Percentiles rank a stretch among this genome's conserved stretches.
Evolutionary conservation across 208 protist genomes (phyloP).

Genomic region (Acanthamoeba healyi): DNA sequence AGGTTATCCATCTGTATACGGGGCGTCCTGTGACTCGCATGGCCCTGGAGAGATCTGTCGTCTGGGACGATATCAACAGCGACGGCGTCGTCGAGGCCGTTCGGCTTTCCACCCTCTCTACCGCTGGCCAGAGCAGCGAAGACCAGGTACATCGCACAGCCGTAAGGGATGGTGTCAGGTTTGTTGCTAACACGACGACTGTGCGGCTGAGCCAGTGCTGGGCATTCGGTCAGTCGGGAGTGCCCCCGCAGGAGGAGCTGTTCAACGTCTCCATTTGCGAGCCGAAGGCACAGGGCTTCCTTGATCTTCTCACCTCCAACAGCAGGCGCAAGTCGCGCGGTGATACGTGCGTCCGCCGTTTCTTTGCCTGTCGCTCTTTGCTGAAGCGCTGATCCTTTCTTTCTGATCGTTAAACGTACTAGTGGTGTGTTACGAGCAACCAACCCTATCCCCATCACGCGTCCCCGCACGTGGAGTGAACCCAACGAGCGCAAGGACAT

Average conservation of each 20-base stretch:
- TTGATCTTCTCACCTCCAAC: neutral
- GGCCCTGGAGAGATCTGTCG: neutral
- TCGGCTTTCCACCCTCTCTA: neutral
- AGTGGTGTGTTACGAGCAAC: neutral
- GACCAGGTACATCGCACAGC: neutral
- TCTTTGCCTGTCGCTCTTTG: neutral
- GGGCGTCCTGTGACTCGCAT: slow-evolving; percentile 24
- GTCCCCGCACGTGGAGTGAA: neutral
- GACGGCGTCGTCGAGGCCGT: slow-evolving; percentile 54
- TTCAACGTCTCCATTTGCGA: slow-evolving; percentile 80
- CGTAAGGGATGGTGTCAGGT: too few relatives aligned
- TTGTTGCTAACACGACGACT: neutral
- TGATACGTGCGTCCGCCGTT: neutral
- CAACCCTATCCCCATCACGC: neutral
- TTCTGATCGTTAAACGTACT: too few relatives aligned
- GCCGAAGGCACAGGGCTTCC: neutral
- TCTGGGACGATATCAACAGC: slow-evolving; percentile 67
- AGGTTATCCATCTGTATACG: slow-evolving; percentile 36
- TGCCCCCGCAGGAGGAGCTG: slow-evolving; percentile 77
- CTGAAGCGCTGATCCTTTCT: too few relatives aligned
- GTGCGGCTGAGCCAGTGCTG: slow-evolving; percentile 45
- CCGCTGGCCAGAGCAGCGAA: neutral
- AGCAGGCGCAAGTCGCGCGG: slow-evolving; percentile 10
- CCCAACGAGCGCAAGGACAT: slow-evolving; percentile 22
- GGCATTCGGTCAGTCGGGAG: slow-evolving; percentile 67